Percentiles rank a stretch among this genome's conserved stretches.
phyloP scores from a whole-genome alignment of 1,284 basidiomycete genomes.

The Moesziomyces antarcticus region DNA sequence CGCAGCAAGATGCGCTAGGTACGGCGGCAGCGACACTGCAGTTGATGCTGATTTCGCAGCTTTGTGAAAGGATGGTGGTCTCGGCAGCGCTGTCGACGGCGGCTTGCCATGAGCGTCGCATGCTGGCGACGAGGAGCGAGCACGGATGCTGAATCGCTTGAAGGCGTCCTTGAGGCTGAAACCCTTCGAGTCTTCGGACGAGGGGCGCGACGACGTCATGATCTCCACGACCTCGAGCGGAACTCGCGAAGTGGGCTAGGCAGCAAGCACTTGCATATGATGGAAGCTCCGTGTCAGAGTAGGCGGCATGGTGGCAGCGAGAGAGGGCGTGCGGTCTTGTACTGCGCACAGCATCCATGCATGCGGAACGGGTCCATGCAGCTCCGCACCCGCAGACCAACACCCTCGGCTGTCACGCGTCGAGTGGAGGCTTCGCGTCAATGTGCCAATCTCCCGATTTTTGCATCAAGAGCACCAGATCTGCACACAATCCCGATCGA shows the following conservation, averaged over 20 bases:
- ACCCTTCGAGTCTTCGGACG: neutral
- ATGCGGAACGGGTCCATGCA: too few relatives aligned
- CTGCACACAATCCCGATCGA: slow-evolving; percentile 8
- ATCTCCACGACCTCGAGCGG: neutral
- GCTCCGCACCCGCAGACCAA: too few relatives aligned
- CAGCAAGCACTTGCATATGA: too few relatives aligned
- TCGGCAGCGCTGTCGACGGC: neutral
- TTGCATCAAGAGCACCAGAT: neutral
- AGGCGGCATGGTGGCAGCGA: too few relatives aligned
- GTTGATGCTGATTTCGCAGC: neutral
- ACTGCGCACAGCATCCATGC: too few relatives aligned
- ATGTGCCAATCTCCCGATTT: neutral
- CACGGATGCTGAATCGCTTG: neutral
- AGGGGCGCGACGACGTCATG: neutral
- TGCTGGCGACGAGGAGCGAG: neutral
- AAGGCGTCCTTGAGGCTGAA: neutral
- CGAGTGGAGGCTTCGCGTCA: slow-evolving; percentile 17
- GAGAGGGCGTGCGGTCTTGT: too few relatives aligned
- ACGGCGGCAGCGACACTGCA: slow-evolving; percentile 17
- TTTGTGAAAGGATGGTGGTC: neutral
- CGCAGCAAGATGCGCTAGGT: slow-evolving; percentile 18
- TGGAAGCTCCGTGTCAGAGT: too few relatives aligned
- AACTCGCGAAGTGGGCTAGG: too few relatives aligned
- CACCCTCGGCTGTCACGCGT: neutral
- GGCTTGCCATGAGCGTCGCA: neutral